These are phyloP conservation scores for Aspergillus cavernicola DNA, from an alignment of 495 filamentous ascomycete genomes.

Conservation along the genomic window DNA sequence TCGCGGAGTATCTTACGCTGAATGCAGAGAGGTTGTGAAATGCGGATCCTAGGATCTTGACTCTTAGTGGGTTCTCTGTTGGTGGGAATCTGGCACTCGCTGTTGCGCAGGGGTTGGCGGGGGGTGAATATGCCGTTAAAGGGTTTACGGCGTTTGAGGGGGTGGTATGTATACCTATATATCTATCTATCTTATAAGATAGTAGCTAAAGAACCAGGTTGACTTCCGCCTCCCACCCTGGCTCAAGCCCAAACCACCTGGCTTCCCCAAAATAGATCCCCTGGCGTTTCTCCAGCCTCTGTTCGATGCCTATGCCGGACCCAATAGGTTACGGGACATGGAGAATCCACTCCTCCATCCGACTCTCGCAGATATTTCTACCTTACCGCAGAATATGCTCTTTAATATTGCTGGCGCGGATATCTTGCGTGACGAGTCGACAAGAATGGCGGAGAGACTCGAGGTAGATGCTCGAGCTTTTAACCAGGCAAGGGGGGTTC, in stretches of 20 bases:
- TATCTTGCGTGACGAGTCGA: constrained; percentile 5
- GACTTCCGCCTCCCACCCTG: constrained; percentile 9
- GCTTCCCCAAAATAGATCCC: constrained; percentile 4
- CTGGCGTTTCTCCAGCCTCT: constrained; percentile 5
- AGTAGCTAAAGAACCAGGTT: background rate
- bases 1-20: background rate
- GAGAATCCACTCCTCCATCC: constrained; percentile 1
- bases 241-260: constrained; percentile 1
- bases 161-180: background rate
- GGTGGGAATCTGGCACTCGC: constrained; percentile 8
- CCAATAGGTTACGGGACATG: background rate
- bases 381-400: constrained; percentile 4
- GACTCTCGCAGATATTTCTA: background rate
- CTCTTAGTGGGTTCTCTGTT: constrained; percentile 10
- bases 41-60: constrained; percentile 1
- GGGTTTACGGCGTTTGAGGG: background rate
- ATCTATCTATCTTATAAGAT: no score
- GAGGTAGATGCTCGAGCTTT: background rate
- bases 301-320: constrained; percentile 9
- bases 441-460: background rate
- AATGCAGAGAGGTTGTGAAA: constrained; percentile 1
- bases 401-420: background rate
- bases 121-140: constrained; percentile 2
- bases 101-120: constrained; percentile 4
- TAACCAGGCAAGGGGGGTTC: background rate